Conservation (phyloP, 169 alveolate species). For the Eimeria zaria region DNA sequence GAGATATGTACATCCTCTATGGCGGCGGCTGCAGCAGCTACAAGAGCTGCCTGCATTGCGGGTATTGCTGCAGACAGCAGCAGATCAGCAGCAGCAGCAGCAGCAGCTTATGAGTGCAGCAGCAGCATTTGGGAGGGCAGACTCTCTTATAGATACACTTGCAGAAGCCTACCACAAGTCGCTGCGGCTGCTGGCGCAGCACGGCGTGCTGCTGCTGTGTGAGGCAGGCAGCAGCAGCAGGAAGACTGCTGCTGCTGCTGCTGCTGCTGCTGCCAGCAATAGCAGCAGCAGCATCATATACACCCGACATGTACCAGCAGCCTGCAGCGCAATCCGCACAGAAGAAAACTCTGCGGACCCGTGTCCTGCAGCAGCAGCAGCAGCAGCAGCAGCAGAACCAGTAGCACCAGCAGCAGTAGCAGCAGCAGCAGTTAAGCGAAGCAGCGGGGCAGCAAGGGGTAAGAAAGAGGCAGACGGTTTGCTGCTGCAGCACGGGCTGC, state of each 20-base stretch:
- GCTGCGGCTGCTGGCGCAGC: constrained; percentile 64
- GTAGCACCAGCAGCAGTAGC: no score
- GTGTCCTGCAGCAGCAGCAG: constrained; percentile 63
- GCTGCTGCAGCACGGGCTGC: constrained; percentile 64
- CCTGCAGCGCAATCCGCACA: constrained; percentile 48
- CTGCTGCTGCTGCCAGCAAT: background rate
- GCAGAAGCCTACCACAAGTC: constrained; percentile 69
- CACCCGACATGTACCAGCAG: constrained; percentile 61
- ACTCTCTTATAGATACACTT: constrained; percentile 20
- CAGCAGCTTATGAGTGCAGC: constrained; percentile 3
- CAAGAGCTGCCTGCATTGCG: constrained; percentile 28
- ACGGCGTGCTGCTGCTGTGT: constrained; percentile 66
- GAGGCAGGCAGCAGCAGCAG: constrained; percentile 58
- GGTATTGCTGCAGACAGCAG: constrained; percentile 19
- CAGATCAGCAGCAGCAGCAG: constrained; percentile 53
- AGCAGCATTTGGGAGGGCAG: constrained; percentile 26
- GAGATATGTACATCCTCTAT: constrained; percentile 19
- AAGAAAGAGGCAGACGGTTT: background rate
- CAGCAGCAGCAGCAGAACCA: constrained; percentile 15
- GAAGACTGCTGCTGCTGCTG: constrained; percentile 55
- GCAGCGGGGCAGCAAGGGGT: background rate
- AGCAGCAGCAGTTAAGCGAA: no score
- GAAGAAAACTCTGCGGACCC: constrained; percentile 14
- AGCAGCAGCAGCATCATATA: constrained; percentile 30
- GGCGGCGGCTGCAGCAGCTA: constrained; percentile 68